A percentile compares a stretch with the other conserved stretches of the same genome.
Evolutionary conservation across 306 rosid species (phyloP).

Genomic region (Ochetophila trinervis): DNA sequence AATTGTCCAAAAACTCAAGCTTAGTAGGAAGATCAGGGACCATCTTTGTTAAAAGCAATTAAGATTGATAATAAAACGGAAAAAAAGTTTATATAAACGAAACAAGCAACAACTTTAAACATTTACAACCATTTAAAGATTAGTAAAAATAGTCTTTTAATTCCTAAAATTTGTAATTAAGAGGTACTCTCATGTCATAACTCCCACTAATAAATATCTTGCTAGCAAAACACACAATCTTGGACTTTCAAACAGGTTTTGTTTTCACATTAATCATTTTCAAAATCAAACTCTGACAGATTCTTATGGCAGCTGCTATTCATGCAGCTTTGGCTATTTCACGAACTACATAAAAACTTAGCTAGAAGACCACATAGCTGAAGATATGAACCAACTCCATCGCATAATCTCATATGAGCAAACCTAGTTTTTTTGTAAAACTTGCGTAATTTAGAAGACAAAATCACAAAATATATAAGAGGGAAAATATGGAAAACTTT

Average conservation of each 20-base stretch:
- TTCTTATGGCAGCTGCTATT: constrained; percentile 9
- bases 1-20: too few species aligned
- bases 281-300: not conserved
- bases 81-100: too few species aligned
- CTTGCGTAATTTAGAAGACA: constrained; percentile 9
- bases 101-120: too few species aligned
- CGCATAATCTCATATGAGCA: constrained; percentile 97
- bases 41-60: too few species aligned
- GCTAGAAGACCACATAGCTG: constrained; percentile 93
- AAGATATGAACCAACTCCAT: constrained; percentile 94
- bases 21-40: too few species aligned
- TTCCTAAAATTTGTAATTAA: not conserved
- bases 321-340: constrained; percentile 74
- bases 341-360: constrained; percentile 63
- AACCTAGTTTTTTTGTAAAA: constrained; percentile 87
- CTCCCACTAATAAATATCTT: not conserved
- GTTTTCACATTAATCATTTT: constrained; percentile 1
- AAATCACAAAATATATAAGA: constrained; percentile 2
- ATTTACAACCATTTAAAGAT: too few species aligned
- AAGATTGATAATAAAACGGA: too few species aligned
- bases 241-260: not conserved
- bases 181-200: not conserved
- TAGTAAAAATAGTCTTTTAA: too few species aligned
- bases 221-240: not conserved
- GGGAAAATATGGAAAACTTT: not conserved